Percentiles rank a stretch among this genome's conserved stretches.
These are phyloP conservation scores for Leccinum insigne DNA, from an alignment of 1,284 basidiomycete genomes.

Conservation along the genomic window DNA sequence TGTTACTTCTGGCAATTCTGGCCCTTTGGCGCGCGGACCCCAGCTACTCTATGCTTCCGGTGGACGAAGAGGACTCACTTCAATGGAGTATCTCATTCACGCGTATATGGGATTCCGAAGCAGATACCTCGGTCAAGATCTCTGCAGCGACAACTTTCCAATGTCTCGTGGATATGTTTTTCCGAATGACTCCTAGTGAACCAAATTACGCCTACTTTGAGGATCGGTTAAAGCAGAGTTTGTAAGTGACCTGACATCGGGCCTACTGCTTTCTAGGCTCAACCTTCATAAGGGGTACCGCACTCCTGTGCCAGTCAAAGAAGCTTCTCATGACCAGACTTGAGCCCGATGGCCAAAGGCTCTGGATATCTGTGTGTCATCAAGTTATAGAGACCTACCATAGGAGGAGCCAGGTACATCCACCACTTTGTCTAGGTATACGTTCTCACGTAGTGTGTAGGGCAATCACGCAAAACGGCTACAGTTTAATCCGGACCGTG, in stretches of 20 bases:
- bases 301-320: slow-evolving; percentile 55
- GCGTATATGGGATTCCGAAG: slow-evolving; percentile 59
- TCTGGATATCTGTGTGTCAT: slow-evolving; percentile 65
- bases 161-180: slow-evolving; percentile 45
- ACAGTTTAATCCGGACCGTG: slow-evolving; percentile 50
- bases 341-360: slow-evolving; percentile 60
- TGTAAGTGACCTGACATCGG: slow-evolving; percentile 20
- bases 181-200: slow-evolving; percentile 42
- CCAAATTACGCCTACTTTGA: slow-evolving; percentile 34
- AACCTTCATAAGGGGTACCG: slow-evolving; percentile 46
- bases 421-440: neutral
- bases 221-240: slow-evolving; percentile 37
- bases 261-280: slow-evolving; percentile 2
- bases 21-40: slow-evolving; percentile 65
- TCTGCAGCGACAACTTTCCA: slow-evolving; percentile 52
- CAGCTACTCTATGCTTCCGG: slow-evolving; percentile 44
- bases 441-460: slow-evolving; percentile 29
- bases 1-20: slow-evolving; percentile 64
- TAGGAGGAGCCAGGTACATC: slow-evolving; percentile 46
- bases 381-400: slow-evolving; percentile 60
- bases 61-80: slow-evolving; percentile 37
- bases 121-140: slow-evolving; percentile 65
- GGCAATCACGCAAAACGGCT: slow-evolving; percentile 45
- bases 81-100: slow-evolving; percentile 48
- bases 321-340: slow-evolving; percentile 58